A percentile compares a stretch with the other conserved stretches of the same genome.
These are phyloP conservation scores for Trametes sp. DNA, from an alignment of 1,284 basidiomycete genomes.

Conservation along the genomic window DNA sequence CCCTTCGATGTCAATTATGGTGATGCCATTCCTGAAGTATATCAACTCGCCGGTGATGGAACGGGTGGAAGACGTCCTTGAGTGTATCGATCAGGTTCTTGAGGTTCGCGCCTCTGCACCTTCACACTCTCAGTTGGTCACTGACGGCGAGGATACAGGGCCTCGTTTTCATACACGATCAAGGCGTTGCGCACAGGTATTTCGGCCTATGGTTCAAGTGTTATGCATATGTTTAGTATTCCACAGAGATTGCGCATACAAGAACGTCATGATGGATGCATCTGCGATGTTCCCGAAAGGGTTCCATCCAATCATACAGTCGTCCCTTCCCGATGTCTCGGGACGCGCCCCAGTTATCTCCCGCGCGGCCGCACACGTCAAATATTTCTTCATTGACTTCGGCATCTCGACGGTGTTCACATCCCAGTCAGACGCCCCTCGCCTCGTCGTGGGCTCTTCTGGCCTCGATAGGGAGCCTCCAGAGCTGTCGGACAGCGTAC, in stretches of 20 bases:
- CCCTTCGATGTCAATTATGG: slow-evolving; percentile 28
- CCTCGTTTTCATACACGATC: background rate
- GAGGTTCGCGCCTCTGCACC: slow-evolving; percentile 28
- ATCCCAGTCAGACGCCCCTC: background rate
- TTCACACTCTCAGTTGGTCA: no score
- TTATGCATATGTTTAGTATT: no score
- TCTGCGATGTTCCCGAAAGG: slow-evolving; percentile 34
- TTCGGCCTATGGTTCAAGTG: no score
- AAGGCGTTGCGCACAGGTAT: slow-evolving; percentile 1
- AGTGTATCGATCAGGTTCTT: slow-evolving; percentile 37
- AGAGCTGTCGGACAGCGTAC: slow-evolving; percentile 35
- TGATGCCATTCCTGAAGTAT: slow-evolving; percentile 41
- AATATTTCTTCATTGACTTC: slow-evolving; percentile 41
- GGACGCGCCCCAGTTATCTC: slow-evolving; percentile 8
- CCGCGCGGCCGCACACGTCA: slow-evolving; percentile 18
- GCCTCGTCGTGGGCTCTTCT: slow-evolving; percentile 10
- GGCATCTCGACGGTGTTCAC: slow-evolving; percentile 32
- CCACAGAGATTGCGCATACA: slow-evolving; percentile 32
- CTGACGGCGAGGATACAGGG: background rate
- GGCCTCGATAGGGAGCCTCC: slow-evolving; percentile 38
- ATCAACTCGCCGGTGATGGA: slow-evolving; percentile 34
- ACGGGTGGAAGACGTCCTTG: slow-evolving; percentile 34
- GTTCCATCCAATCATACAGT: slow-evolving; percentile 32
- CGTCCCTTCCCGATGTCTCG: slow-evolving; percentile 17
- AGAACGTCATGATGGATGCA: slow-evolving; percentile 42